Evolutionary conservation across 1,284 basidiomycete genomes (phyloP).

Genomic region (Melampsora americana): DNA sequence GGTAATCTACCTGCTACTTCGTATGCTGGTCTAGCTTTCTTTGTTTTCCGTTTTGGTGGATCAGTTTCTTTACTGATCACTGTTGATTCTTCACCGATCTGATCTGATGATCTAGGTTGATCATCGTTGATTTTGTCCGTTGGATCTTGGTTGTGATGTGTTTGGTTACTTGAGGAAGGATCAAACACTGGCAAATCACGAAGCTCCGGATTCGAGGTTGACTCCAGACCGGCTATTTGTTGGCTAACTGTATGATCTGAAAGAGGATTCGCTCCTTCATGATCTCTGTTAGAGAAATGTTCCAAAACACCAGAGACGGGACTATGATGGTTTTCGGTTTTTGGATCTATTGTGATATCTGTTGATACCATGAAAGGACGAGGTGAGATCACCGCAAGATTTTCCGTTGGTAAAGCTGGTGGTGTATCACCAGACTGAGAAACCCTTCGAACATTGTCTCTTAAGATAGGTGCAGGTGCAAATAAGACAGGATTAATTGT

Average conservation of each 20-base stretch:
- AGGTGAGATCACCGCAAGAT: no score
- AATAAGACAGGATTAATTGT: neutral
- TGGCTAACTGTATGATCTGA: neutral
- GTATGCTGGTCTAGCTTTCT: neutral
- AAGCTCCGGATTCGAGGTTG: neutral
- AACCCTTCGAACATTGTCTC: neutral
- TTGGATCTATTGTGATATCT: no score
- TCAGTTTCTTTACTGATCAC: neutral
- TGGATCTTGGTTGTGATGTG: neutral
- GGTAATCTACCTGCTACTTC: constrained; percentile 20
- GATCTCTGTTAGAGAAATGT: no score
- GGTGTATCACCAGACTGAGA: no score
- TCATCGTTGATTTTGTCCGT: neutral
- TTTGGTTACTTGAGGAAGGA: neutral
- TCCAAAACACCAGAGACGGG: no score
- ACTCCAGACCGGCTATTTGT: neutral
- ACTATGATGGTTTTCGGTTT: no score
- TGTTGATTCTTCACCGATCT: neutral
- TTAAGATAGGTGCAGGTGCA: neutral
- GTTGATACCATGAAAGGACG: no score
- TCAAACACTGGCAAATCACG: neutral
- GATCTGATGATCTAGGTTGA: neutral
- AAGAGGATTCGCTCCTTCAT: no score
- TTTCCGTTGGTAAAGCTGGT: no score
- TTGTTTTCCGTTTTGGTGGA: neutral